Evolutionary conservation across 441 rosid genomes (phyloP).

Genomic region (Codiaeum variegatum): DNA sequence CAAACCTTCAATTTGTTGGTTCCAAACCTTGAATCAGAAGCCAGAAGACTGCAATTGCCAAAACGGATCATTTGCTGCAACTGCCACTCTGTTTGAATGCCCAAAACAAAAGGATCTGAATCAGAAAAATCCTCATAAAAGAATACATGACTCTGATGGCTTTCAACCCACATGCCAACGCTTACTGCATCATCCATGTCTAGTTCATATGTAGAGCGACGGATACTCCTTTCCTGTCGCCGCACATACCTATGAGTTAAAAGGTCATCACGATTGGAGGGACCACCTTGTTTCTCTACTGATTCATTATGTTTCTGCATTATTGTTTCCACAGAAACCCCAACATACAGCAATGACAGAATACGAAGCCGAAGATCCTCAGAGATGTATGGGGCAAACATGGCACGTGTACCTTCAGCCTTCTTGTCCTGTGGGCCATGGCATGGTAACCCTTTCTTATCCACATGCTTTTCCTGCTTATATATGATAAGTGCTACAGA

Average conservation of each 20-base stretch:
- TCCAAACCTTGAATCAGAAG: conserved; percentile 85
- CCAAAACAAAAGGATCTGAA: conserved; percentile 64
- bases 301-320: conserved; percentile 91
- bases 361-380: conserved; percentile 91
- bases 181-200: conserved; percentile 74
- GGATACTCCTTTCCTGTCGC: conserved; percentile 82
- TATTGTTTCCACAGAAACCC: conserved; percentile 90
- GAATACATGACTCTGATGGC: conserved; percentile 69
- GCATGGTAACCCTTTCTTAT: conserved; percentile 82
- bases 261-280: conserved; percentile 77
- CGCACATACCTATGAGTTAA: conserved; percentile 86
- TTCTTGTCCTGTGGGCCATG: conserved; percentile 92
- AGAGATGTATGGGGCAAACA: conserved; percentile 95
- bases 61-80: conserved; percentile 91
- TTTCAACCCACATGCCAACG: conserved; percentile 75
- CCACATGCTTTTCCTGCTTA: conserved; percentile 80
- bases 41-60: conserved; percentile 75
- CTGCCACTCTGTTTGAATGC: conserved; percentile 95
- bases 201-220: conserved; percentile 72
- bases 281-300: conserved; percentile 85
- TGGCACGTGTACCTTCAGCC: conserved; percentile 87
- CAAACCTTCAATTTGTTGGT: conserved; percentile 83
- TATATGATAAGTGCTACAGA: conserved; percentile 74
- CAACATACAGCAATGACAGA: conserved; percentile 67
- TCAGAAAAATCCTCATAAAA: conserved; percentile 70